A percentile compares a stretch with the other conserved stretches of the same genome.
Evolutionary conservation across 306 rosid species (phyloP).

Genomic region (Castanopsis chinensis): DNA sequence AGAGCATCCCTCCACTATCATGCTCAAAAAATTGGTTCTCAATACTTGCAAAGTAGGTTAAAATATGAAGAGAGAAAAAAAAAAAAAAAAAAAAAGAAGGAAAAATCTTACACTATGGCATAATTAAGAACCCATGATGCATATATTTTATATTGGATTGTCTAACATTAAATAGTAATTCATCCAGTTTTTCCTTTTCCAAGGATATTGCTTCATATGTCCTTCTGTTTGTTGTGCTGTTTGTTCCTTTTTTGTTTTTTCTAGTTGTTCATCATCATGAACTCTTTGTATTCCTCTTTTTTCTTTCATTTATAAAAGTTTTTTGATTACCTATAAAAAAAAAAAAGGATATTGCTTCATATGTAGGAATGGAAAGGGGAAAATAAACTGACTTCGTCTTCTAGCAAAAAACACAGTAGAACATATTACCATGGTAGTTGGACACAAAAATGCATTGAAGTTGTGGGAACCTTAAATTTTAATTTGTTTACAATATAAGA

Average conservation of each 20-base stretch:
- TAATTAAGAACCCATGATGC: neutral
- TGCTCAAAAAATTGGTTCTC: slow-evolving; percentile 16
- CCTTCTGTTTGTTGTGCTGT: too few relatives aligned
- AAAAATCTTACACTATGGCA: neutral
- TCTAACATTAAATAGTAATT: neutral
- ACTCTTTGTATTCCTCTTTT: too few relatives aligned
- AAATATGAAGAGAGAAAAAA: neutral
- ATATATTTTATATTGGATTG: neutral
- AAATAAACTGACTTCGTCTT: neutral
- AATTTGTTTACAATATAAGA: too few relatives aligned
- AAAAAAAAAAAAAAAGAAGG: neutral
- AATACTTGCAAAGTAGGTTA: too few relatives aligned
- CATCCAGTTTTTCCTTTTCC: neutral
- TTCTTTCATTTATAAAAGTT: too few relatives aligned
- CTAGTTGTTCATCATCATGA: too few relatives aligned
- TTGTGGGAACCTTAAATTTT: too few relatives aligned
- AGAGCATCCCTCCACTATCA: slow-evolving; percentile 87
- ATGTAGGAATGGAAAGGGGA: neutral
- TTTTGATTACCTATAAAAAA: too few relatives aligned
- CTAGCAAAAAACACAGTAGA: neutral
- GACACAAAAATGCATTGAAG: too few relatives aligned
- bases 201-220: neutral
- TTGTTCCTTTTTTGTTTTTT: too few relatives aligned
- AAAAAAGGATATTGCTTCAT: neutral
- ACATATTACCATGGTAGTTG: neutral